Evolutionary conservation across 2,329 filamentous ascomycete genomes (phyloP).

Genomic region (Plenodomus lindquistii): DNA sequence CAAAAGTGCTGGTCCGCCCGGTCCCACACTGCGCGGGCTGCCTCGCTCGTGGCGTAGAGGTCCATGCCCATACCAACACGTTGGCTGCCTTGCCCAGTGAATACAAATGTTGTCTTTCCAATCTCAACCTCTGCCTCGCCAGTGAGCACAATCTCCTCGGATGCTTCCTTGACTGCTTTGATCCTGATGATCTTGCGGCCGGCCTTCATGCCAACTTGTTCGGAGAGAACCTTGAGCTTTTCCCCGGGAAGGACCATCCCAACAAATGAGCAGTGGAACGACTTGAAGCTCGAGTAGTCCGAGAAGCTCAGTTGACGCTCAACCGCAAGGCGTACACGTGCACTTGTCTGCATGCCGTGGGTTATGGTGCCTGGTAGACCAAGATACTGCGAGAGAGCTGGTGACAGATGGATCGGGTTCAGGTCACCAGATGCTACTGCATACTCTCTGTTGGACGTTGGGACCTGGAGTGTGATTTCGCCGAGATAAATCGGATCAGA

Average conservation of each 20-base stretch:
- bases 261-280: slow-evolving; percentile 4
- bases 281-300: slow-evolving; percentile 1
- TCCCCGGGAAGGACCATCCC: slow-evolving; percentile 11
- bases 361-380: slow-evolving; percentile 46
- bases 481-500: no score
- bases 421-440: no score
- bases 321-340: slow-evolving; percentile 34
- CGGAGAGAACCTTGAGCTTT: slow-evolving; percentile 35
- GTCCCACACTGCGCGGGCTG: slow-evolving; percentile 53
- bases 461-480: no score
- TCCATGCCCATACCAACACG: slow-evolving; percentile 49
- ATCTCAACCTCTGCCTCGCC: slow-evolving; percentile 38
- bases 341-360: slow-evolving; percentile 49
- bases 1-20: slow-evolving; percentile 53
- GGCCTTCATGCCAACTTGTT: slow-evolving; percentile 22
- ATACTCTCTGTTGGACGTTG: no score
- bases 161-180: slow-evolving; percentile 32
- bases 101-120: slow-evolving; percentile 42
- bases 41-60: slow-evolving; percentile 41
- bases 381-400: slow-evolving; percentile 40
- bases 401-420: slow-evolving; percentile 50
- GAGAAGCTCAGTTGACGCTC: slow-evolving; percentile 18
- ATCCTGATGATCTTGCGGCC: slow-evolving; percentile 26
- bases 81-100: slow-evolving; percentile 50
- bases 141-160: slow-evolving; percentile 36